A percentile compares a stretch with the other conserved stretches of the same genome.
These are phyloP conservation scores for Phoma sp. DNA, from an alignment of 2,329 filamentous ascomycete species.

Conservation along the genomic window DNA sequence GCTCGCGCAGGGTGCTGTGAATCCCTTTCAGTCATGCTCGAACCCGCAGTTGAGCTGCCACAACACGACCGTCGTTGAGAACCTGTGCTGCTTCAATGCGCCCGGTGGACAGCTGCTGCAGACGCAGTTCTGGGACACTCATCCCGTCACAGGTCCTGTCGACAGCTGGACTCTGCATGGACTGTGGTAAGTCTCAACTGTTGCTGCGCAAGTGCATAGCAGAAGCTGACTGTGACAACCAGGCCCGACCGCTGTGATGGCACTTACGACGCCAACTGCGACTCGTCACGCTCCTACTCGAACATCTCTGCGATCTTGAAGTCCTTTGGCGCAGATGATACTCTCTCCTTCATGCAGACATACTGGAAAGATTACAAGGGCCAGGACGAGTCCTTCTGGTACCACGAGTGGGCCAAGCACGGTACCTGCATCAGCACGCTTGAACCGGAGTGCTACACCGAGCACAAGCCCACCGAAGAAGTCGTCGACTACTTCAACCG, in stretches of 20 bases:
- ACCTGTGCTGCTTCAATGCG: conserved; percentile 77
- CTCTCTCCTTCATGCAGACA: conserved; percentile 69
- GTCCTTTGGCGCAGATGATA: conserved; percentile 59
- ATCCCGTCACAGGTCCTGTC: conserved; percentile 67
- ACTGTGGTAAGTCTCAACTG: conserved; percentile 58
- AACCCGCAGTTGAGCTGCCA: conserved; percentile 65
- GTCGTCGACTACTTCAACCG: conserved; percentile 72
- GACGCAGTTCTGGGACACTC: conserved; percentile 80
- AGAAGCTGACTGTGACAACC: conserved; percentile 1
- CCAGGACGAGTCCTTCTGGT: conserved; percentile 69
- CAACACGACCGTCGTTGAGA: conserved; percentile 63
- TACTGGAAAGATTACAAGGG: conserved; percentile 76
- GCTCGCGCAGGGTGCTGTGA: conserved; percentile 23
- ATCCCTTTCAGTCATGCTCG: conserved; percentile 35
- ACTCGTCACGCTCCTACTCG: conserved; percentile 64
- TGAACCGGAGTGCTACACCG: conserved; percentile 66
- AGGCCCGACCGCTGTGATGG: conserved; percentile 68
- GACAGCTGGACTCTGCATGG: conserved; percentile 79
- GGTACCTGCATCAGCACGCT: conserved; percentile 76
- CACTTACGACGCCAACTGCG: conserved; percentile 70
- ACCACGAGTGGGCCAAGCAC: conserved; percentile 75
- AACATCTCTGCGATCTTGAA: conserved; percentile 70
- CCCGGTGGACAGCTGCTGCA: conserved; percentile 73
- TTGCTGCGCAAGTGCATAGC: no score
- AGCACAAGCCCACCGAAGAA: conserved; percentile 65